A percentile compares a stretch with the other conserved stretches of the same genome.
phyloP scores from a whole-genome alignment of 2,329 filamentous ascomycete species.

The Talaromyces sp. region DNA sequence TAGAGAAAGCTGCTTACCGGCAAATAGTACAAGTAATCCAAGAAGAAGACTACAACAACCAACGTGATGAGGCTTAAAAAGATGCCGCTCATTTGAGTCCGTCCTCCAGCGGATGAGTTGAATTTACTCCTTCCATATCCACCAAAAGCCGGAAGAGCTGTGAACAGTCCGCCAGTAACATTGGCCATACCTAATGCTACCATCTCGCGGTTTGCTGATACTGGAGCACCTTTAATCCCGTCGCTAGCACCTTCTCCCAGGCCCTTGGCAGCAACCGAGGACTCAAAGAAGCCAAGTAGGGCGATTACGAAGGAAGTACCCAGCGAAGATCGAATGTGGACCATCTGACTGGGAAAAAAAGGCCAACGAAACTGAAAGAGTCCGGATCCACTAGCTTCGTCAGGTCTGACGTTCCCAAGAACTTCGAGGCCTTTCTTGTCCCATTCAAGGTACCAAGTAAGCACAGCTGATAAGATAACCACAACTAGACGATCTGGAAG shows the following conservation, averaged over 20 bases:
- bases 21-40: conserved; percentile 91
- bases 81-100: conserved; percentile 88
- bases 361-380: conserved; percentile 82
- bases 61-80: conserved; percentile 78
- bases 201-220: conserved; percentile 89
- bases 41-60: conserved; percentile 70
- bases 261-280: conserved; percentile 90
- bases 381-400: conserved; percentile 65
- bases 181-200: conserved; percentile 89
- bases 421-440: conserved; percentile 74
- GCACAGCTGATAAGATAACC: conserved; percentile 74
- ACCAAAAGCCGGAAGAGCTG: conserved; percentile 88
- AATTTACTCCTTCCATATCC: conserved; percentile 96
- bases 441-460: conserved; percentile 74
- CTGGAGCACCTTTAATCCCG: conserved; percentile 69
- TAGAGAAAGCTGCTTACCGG: conserved; percentile 58
- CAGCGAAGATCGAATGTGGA: conserved; percentile 78
- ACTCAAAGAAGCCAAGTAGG: conserved; percentile 96
- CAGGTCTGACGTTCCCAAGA: conserved; percentile 73
- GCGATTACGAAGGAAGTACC: conserved; percentile 90
- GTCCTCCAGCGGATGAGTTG: conserved; percentile 84
- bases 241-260: conserved; percentile 60
- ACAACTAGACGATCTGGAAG: conserved; percentile 87
- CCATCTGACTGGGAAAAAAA: conserved; percentile 69
- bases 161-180: conserved; percentile 84